Conservation (phyloP, 371 early-diverging fungal genomes). For the Circinella umbellata region DNA sequence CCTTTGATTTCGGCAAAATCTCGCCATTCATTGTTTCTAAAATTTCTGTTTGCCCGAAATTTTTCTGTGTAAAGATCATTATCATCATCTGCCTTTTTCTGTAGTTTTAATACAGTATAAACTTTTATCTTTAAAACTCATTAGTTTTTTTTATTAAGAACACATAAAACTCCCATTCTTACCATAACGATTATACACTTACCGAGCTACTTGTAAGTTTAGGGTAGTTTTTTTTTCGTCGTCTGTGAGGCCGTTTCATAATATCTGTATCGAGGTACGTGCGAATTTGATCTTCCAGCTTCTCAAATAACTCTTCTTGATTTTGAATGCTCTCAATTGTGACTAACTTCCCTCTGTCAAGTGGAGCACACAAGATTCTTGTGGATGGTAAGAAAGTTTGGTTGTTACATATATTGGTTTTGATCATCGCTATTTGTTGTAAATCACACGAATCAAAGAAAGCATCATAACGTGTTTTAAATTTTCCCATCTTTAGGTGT, state of each 20-base stretch:
- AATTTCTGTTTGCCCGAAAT: background rate
- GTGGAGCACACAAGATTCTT: too few species aligned
- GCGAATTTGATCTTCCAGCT: too few species aligned
- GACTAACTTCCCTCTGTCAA: too few species aligned
- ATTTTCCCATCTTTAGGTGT: slow-evolving; percentile 2
- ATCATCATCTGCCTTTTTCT: background rate
- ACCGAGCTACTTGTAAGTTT: background rate
- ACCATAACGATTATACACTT: background rate
- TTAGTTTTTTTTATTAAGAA: background rate
- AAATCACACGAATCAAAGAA: background rate
- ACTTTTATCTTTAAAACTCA: background rate
- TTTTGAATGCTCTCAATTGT: too few species aligned
- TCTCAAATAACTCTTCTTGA: too few species aligned
- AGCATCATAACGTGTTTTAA: background rate
- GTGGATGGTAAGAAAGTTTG: too few species aligned
- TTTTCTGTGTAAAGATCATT: background rate
- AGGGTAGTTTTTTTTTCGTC: too few species aligned
- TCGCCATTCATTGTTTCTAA: background rate
- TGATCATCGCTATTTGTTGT: background rate
- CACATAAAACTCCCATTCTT: background rate
- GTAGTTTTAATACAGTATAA: background rate
- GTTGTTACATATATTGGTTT: too few species aligned
- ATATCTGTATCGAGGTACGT: too few species aligned
- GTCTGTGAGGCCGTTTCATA: too few species aligned
- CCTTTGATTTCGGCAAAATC: background rate